Percentiles rank a stretch among this genome's conserved stretches.
Evolutionary conservation across 1,284 basidiomycete genomes (phyloP).

Genomic region (Melanopsichium pennsylvanicum): DNA sequence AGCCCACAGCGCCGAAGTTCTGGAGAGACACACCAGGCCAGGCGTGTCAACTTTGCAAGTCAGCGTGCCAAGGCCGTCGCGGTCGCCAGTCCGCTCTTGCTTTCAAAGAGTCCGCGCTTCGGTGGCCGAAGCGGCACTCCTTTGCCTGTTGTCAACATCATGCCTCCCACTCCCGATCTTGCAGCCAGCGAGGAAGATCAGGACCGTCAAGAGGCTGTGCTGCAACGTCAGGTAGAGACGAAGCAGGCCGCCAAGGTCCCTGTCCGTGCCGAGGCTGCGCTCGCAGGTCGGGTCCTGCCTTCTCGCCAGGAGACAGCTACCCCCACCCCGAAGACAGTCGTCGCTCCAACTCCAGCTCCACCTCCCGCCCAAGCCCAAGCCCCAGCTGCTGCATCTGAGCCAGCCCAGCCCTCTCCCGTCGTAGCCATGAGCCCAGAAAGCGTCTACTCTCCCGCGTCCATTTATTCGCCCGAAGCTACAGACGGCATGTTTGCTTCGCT

Average conservation of each 20-base stretch:
- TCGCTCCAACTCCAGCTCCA: background rate
- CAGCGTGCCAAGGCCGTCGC: slow-evolving; percentile 43
- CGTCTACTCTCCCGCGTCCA: slow-evolving; percentile 38
- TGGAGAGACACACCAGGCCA: slow-evolving; percentile 40
- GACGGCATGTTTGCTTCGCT: slow-evolving; percentile 22
- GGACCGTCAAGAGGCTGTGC: slow-evolving; percentile 11
- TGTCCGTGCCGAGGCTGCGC: background rate
- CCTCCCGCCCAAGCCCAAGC: background rate
- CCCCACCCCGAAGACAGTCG: slow-evolving; percentile 7
- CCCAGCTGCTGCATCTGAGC: background rate
- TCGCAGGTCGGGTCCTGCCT: background rate
- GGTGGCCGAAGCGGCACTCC: slow-evolving; percentile 16
- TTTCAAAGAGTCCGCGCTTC: slow-evolving; percentile 34
- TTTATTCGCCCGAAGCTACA: slow-evolving; percentile 27
- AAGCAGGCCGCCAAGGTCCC: slow-evolving; percentile 3
- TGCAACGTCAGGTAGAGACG: slow-evolving; percentile 6
- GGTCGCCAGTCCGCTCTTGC: slow-evolving; percentile 46
- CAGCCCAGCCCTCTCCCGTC: slow-evolving; percentile 1
- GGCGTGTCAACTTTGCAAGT: slow-evolving; percentile 43
- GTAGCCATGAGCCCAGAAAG: slow-evolving; percentile 33
- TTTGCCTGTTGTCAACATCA: slow-evolving; percentile 55
- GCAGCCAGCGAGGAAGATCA: slow-evolving; percentile 18
- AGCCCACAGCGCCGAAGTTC: slow-evolving; percentile 22
- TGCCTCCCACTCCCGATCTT: slow-evolving; percentile 60
- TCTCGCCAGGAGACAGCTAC: slow-evolving; percentile 21